phyloP scores from a whole-genome alignment of 129 eudicot species.

The Saussurea involucrata region DNA sequence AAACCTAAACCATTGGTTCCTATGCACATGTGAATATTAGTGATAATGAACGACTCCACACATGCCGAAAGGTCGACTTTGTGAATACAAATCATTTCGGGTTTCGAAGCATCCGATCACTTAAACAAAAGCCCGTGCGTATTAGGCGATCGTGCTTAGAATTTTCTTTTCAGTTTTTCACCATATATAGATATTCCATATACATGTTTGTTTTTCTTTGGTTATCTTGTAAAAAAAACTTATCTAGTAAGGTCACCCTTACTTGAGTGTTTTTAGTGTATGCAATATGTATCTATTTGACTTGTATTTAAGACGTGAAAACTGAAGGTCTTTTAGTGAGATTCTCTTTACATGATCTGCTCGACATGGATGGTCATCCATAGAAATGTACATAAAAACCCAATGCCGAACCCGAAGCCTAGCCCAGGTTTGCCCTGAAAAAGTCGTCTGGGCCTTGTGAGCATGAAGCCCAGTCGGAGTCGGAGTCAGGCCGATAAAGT shows the following conservation, averaged over 20 bases:
- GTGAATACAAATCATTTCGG: constrained; percentile 5
- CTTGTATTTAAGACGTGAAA: not conserved
- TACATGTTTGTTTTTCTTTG: not conserved
- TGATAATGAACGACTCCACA: constrained; percentile 13
- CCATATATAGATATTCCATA: not conserved
- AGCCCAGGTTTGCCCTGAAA: not conserved
- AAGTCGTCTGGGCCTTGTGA: not conserved
- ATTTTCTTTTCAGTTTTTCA: not conserved
- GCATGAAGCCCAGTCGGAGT: not conserved
- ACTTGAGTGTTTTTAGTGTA: constrained; percentile 2
- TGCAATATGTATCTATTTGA: not conserved
- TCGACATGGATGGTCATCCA: not conserved
- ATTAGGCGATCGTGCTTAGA: not conserved
- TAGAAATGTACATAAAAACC: not conserved
- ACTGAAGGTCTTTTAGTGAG: not conserved
- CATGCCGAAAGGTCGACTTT: constrained; percentile 3
- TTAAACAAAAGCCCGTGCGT: constrained; percentile 1
- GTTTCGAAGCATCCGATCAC: not conserved
- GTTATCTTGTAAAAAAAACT: not conserved
- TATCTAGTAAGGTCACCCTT: not conserved
- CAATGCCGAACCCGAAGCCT: not conserved
- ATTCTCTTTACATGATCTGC: not conserved
- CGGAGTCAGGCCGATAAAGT: not conserved
- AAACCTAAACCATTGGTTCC: not conserved
- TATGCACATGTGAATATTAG: constrained; percentile 3